Base-by-base conservation (phyloP, 2,329 filamentous ascomycete genomes). In the Penicillium vulpinum region DNA sequence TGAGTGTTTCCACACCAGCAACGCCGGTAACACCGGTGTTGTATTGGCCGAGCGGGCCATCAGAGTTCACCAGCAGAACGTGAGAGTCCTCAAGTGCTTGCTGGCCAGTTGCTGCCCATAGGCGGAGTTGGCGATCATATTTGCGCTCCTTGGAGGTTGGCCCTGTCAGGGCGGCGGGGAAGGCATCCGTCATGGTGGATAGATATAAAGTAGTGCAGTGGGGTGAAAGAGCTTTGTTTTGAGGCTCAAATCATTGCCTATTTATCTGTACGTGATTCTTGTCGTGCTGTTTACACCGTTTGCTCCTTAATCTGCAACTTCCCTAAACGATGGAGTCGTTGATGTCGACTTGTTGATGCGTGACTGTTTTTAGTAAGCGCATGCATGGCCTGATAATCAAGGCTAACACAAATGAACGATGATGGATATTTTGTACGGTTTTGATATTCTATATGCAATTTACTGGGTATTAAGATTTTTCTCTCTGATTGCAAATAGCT, bases 31-130 rank as follows among this genome's bases (percentile, higher is more conserved):
- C 89, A 3, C 70, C 64, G 0, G 68, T 69, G 59, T 66, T 70
- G 38, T 67, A 63, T n/a, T 63, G 62, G 43, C 70, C 69, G 45
- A 77, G 71, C 3, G 73, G 65, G 16, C 75, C 75, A 51, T 77
- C 75, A 0, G 89, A 90, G 75, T 96, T 97, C 59, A 99, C 80
- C 5, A 99, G 83, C 13, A 97, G 84, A n/a, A 99, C 88, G 65
- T 95, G 90, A 22, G 94, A 90, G 55, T 91, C 86, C 75, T 99
- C 95, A 2, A 99, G 82, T 16, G 92, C 93, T 64, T 88, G 84
- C 73, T 99, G 94, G 18, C 94, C 94, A 49, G 86, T 91, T 40
- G 93, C 92, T 60, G 92, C 95, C 94, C 94, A 99, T 15, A 99
- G 80, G 51, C 95, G 88, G 39, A 99, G 86, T 76, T 99, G 94